Evolutionary conservation across 2,329 filamentous ascomycete species (phyloP).

Genomic region (Pestalotiopsis sp.): DNA sequence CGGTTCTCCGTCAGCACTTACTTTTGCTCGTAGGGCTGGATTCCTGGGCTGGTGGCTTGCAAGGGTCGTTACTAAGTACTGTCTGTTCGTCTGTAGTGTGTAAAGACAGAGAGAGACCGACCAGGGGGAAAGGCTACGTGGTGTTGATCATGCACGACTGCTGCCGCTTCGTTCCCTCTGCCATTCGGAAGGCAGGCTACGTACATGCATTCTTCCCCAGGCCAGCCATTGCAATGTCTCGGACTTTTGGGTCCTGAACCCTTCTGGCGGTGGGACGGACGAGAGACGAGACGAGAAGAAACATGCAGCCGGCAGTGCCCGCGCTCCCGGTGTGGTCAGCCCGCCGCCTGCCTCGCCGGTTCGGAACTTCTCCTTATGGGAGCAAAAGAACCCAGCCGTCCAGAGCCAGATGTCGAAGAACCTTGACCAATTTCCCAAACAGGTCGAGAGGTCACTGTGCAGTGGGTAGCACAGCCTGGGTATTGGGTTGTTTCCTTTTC

Average conservation of each 20-base stretch:
- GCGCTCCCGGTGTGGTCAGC: not conserved
- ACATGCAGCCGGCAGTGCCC: not conserved
- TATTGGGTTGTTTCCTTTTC: not conserved
- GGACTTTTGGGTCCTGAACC: not conserved
- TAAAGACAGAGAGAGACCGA: too few species aligned
- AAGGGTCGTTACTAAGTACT: not conserved
- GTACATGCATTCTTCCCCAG: not conserved
- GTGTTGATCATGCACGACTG: conserved; percentile 5
- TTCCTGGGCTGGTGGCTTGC: conserved; percentile 5
- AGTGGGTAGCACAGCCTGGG: not conserved
- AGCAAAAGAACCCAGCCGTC: not conserved
- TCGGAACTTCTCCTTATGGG: conserved; percentile 4
- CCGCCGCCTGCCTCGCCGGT: not conserved
- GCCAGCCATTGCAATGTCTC: not conserved
- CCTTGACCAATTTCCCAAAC: not conserved
- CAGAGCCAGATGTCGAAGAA: too few species aligned
- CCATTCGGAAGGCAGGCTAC: not conserved
- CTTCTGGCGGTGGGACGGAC: not conserved
- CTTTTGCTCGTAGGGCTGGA: conserved; percentile 16
- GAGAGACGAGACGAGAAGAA: not conserved
- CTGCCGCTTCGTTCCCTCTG: not conserved
- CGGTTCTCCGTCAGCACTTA: conserved; percentile 11
- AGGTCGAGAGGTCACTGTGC: not conserved
- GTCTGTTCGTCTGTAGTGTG: too few species aligned
- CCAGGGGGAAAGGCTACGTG: not conserved